Percentiles rank a stretch among this genome's conserved stretches.
phyloP scores from a whole-genome alignment of 2,329 filamentous ascomycete species.

The Hirsutella rhossiliensis region DNA sequence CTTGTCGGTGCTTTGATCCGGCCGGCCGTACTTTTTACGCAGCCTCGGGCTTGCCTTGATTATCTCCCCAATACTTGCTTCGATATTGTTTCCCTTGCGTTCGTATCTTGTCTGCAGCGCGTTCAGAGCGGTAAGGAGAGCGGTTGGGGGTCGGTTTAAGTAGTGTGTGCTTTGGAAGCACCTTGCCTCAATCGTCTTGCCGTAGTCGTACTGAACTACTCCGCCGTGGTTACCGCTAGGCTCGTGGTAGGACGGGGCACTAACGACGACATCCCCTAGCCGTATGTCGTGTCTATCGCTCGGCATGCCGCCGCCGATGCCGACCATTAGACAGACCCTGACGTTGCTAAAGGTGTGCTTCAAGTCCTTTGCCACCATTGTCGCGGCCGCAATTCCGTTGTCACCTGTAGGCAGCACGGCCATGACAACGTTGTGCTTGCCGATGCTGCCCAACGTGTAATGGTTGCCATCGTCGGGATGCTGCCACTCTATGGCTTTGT shows the following conservation, averaged over 20 bases:
- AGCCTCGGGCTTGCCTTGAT: background rate
- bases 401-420: conserved; percentile 3
- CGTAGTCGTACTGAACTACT: conserved; percentile 12
- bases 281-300: conserved; percentile 19
- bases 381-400: conserved; percentile 4
- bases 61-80: background rate
- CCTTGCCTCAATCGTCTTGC: conserved; percentile 7
- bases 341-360: conserved; percentile 16
- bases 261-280: conserved; percentile 13
- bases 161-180: conserved; percentile 2
- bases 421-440: conserved; percentile 8
- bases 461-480: conserved; percentile 2
- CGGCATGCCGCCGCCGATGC: conserved; percentile 18
- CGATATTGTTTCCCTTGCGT: background rate
- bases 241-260: background rate
- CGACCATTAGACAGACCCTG: conserved; percentile 8
- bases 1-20: background rate
- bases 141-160: conserved; percentile 7
- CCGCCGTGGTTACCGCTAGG: conserved; percentile 3
- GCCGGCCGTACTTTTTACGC: conserved; percentile 1
- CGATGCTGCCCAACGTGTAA: conserved; percentile 7
- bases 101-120: background rate
- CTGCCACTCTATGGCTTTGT: conserved; percentile 10
- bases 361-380: conserved; percentile 14
- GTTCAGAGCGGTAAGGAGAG: conserved; percentile 4